A percentile compares a stretch with the other conserved stretches of the same genome.
Evolutionary conservation across 148 eudicot genomes (phyloP).

Genomic region (Vaccinium macrocarpon): DNA sequence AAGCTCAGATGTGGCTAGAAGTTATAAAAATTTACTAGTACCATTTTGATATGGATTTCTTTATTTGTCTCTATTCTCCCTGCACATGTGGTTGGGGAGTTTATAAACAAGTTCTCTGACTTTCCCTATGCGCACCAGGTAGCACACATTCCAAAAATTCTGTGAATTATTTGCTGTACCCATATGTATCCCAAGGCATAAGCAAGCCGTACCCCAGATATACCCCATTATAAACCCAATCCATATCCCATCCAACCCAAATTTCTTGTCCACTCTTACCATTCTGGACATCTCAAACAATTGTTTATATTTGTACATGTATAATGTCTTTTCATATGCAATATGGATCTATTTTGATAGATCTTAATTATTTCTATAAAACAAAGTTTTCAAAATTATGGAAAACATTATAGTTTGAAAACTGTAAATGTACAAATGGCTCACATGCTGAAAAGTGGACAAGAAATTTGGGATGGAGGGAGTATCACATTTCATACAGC

Average conservation of each 20-base stretch:
- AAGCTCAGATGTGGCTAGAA: neutral
- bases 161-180: neutral
- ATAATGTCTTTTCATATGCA: too few species aligned
- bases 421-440: too few species aligned
- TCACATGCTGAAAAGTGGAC: too few species aligned
- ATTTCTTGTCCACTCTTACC: too few species aligned
- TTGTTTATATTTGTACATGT: too few species aligned
- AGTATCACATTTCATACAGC: neutral
- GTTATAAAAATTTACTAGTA: neutral
- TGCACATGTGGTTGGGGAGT: neutral
- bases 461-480: too few species aligned
- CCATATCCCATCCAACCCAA: neutral
- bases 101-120: neutral
- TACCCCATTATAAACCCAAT: neutral
- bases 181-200: too few species aligned
- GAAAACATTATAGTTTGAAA: too few species aligned
- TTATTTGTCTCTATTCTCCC: neutral
- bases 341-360: too few species aligned
- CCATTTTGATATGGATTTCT: neutral
- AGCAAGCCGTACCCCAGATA: neutral
- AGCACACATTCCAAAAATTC: neutral
- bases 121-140: neutral
- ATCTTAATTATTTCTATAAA: too few species aligned
- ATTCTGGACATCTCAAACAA: too few species aligned
- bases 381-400: too few species aligned